Conservation (phyloP, 129 eudicot genomes). For the Artemisia tridentata region DNA sequence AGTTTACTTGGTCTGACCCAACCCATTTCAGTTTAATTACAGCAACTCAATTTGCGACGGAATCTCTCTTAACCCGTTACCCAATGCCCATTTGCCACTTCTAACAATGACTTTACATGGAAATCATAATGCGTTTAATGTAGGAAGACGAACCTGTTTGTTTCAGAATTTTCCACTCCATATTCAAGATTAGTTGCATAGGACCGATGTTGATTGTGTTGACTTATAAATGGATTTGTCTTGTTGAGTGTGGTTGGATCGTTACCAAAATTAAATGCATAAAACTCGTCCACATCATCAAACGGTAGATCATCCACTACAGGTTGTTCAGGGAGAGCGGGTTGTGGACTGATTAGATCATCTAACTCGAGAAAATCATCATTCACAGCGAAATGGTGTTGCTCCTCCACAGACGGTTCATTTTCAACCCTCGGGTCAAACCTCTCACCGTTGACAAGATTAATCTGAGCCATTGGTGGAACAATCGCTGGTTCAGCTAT, state of each 20-base stretch:
- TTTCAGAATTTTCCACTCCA: conserved; percentile 21
- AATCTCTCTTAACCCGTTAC: no score
- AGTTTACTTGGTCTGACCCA: no score
- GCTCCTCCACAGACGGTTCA: conserved; percentile 31
- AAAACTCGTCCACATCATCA: no score
- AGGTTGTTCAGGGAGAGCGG: conserved; percentile 29
- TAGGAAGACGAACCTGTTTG: no score
- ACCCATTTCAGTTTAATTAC: no score
- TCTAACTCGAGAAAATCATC: conserved; percentile 77
- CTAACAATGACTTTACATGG: no score
- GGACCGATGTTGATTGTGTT: conserved; percentile 26
- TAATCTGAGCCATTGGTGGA: conserved; percentile 26
- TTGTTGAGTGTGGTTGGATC: conserved; percentile 30
- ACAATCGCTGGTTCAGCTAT: not conserved
- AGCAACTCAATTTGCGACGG: no score
- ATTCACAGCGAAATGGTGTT: conserved; percentile 25
- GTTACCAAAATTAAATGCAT: conserved; percentile 40
- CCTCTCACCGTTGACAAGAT: conserved; percentile 34
- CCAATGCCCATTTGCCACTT: no score
- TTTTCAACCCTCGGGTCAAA: no score
- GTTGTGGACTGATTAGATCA: conserved; percentile 54
- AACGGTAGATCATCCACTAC: conserved; percentile 27
- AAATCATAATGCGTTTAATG: no score
- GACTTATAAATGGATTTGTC: conserved; percentile 27
- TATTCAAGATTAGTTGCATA: conserved; percentile 15